A percentile compares a stretch with the other conserved stretches of the same genome.
phyloP scores from a whole-genome alignment of 1,284 basidiomycete genomes.

The Anthracocystis setariae region DNA sequence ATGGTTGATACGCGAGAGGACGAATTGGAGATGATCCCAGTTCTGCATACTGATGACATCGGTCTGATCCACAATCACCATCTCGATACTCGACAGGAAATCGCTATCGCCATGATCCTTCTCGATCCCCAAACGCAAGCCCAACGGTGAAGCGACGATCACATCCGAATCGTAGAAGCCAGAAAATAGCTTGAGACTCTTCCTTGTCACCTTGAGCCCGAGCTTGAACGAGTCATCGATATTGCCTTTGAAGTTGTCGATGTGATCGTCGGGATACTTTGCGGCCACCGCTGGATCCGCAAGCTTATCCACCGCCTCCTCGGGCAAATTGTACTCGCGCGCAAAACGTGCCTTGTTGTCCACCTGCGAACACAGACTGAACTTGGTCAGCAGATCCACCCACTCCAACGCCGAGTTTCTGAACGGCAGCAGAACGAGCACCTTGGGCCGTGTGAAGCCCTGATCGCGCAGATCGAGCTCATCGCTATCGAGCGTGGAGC shows the following conservation, averaged over 20 bases:
- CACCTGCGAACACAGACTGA: slow-evolving; percentile 57
- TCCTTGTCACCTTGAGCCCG: slow-evolving; percentile 90
- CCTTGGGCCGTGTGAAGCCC: slow-evolving; percentile 94
- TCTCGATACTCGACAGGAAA: slow-evolving; percentile 91
- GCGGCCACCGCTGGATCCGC: slow-evolving; percentile 70
- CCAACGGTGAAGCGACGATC: slow-evolving; percentile 91
- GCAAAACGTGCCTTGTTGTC: slow-evolving; percentile 81
- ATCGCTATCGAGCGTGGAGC: slow-evolving; percentile 64
- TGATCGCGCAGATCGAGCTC: slow-evolving; percentile 76
- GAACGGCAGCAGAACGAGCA: slow-evolving; percentile 90
- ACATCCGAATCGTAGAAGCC: slow-evolving; percentile 91
- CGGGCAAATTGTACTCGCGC: slow-evolving; percentile 83
- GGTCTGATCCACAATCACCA: slow-evolving; percentile 91
- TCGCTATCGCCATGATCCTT: slow-evolving; percentile 83
- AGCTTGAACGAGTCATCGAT: slow-evolving; percentile 94
- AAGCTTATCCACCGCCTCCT: slow-evolving; percentile 83
- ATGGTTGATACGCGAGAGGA: slow-evolving; percentile 83
- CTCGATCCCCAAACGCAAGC: slow-evolving; percentile 88
- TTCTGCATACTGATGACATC: slow-evolving; percentile 98
- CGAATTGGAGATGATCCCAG: slow-evolving; percentile 96
- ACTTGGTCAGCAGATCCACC: slow-evolving; percentile 67
- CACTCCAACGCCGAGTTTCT: slow-evolving; percentile 86
- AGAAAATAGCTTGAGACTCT: slow-evolving; percentile 85
- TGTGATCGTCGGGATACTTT: slow-evolving; percentile 87
- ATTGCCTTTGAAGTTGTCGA: slow-evolving; percentile 95